Evolutionary conservation across 2,329 filamentous ascomycete species (phyloP), one percentile per base, ranked within the genome.

Genomic region (Catunica adiposa): DNA sequence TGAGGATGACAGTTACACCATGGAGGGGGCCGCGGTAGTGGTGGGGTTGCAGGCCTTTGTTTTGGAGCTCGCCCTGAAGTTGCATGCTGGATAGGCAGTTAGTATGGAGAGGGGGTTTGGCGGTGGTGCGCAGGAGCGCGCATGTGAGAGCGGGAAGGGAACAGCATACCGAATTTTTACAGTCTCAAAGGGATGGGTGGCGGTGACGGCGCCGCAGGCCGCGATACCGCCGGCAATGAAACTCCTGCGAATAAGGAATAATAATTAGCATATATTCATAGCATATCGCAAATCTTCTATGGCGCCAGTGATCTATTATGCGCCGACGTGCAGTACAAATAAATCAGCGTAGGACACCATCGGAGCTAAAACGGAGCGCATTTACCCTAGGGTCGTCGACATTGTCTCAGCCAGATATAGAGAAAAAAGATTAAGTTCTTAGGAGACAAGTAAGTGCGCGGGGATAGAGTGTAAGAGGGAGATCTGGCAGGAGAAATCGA

Each of bases 181-280:
- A 11, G 90, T 97, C 72, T 98, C 92, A 72, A 97, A 97, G 57
- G 89, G 89, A 70, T 98, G 92, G 53, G 92, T 97, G 61, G 94
- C 89, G 42, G 90, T 97, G 57, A 98, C 92, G 61, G 92, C 92
- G 66, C 92, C 92, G 71, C 90, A 97, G 61, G 92, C 92, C 66
- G 92, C 92, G 66, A 98, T 86, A 67, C 92, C 92, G 67, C 92
- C 92, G 57, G 92, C 90, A 64, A 97, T 81, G 74, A 98, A 98
- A 60, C 89, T 87, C 62, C 89, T 81, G 63, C 29, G 51, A n/a
- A 29, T 7, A 15, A 14, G 53, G 3, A 2, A 34, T 34, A 34
- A 34, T 5, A 5, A 34, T 34, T 34, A 34, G 29, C 29, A 34
- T 5, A 34, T 11, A 34, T 5, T 34, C 11, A 5, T 34, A 11